Evolutionary conservation across 2,329 filamentous ascomycete species (phyloP).

Genomic region (Ophiostoma populinum): DNA sequence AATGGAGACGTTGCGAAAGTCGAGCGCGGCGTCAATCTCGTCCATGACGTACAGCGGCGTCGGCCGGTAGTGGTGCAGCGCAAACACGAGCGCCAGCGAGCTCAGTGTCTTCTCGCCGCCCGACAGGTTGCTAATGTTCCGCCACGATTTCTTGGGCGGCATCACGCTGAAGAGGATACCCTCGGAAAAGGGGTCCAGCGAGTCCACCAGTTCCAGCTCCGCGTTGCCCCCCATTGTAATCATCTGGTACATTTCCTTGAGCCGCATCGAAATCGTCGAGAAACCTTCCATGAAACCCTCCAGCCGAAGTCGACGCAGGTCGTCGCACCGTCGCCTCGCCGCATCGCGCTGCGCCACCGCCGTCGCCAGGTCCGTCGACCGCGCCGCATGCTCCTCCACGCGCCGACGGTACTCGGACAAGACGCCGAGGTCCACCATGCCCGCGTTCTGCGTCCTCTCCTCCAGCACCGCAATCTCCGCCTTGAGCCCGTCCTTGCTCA

Average conservation of each 20-base stretch:
- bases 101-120: conserved; percentile 96
- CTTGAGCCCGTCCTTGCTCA: conserved; percentile 44
- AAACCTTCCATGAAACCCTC: conserved; percentile 99
- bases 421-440: conserved; percentile 66
- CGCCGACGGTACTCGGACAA: conserved; percentile 24
- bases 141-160: conserved; percentile 99
- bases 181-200: conserved; percentile 88
- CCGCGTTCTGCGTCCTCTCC: conserved; percentile 63
- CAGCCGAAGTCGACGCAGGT: conserved; percentile 72
- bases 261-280: conserved; percentile 73
- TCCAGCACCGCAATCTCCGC: conserved; percentile 45
- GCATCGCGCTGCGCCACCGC: conserved; percentile 65
- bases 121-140: conserved; percentile 91
- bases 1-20: conserved; percentile 96
- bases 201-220: conserved; percentile 91
- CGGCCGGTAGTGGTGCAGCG: conserved; percentile 92
- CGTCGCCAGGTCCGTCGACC: conserved; percentile 62
- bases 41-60: conserved; percentile 99
- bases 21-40: conserved; percentile 93
- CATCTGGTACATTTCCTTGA: conserved; percentile 99
- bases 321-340: conserved; percentile 83
- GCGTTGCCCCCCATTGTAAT: conserved; percentile 99
- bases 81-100: conserved; percentile 89
- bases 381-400: conserved; percentile 22
- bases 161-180: conserved; percentile 96